Evolutionary conservation across 2,329 filamentous ascomycete genomes (phyloP), one percentile per base, ranked within the genome.

Genomic region (Tolypocladium tundrense): DNA sequence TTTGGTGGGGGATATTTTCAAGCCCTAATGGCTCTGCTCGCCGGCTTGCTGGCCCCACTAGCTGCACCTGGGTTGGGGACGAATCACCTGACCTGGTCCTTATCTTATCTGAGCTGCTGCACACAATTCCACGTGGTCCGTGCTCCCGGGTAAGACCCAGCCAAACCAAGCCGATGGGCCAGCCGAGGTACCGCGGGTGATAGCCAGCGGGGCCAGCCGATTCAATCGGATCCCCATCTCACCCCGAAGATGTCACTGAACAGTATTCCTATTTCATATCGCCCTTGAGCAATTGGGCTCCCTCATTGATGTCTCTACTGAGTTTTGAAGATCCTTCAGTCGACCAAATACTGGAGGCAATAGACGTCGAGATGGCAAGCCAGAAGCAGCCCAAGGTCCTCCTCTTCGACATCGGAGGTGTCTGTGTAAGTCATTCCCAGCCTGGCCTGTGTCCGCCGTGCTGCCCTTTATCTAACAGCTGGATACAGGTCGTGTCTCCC

Each of bases 391-490:
- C 89, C 37, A 88, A 88, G 65, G 89, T 90, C 57, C 76, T 95
- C 39, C 79, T 99, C 27, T 97, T 97, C 72, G 94, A 99, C 73
- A 94, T 99, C 65, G 94, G 94, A 43, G 94, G 94, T 61, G 94
- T 99, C 65, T 95, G 91, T 80, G 93, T 96, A 87, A 79, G 90
- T 85, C 60, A 56, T 50, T 52, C n/a, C 7, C 10, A 6, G 50
- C 41, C 39, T n/a, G 55, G 19, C 27, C 43, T 27, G 35, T 24
- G 16, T 19, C 19, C n/a, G 4, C 27, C 31, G 37, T 31, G n/a
- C n/a, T 27, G 33, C 31, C 3, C 39, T 43, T 19, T 33, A 27
- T 2, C 19, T 41, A 45, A 31, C 13, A n/a, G 24, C 45, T 24
- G n/a, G 16, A 9, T 10, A 5, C 37, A 96, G 92, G 91, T 97